These are phyloP conservation scores for Anaeromyces robustus DNA, from an alignment of 192 early-diverging fungal genomes.

Conservation along the genomic window DNA sequence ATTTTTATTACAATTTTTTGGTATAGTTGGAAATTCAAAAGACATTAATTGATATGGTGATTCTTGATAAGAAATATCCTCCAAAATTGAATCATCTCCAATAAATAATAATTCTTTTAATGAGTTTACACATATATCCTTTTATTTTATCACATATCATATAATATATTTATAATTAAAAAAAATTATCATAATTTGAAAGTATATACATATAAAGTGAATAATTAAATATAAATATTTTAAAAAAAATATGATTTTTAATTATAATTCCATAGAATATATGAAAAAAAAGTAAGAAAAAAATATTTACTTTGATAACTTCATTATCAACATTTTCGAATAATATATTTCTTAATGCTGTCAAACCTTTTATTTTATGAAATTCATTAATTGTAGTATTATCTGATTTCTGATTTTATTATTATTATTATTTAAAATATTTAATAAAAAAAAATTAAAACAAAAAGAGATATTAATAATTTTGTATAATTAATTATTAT, in stretches of 20 bases:
- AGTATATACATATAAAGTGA: too few species aligned
- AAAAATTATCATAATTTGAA: too few species aligned
- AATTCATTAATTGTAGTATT: neutral
- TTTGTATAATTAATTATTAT: too few species aligned
- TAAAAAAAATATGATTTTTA: too few species aligned
- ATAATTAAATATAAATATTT: too few species aligned
- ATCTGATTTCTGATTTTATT: neutral
- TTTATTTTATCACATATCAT: neutral
- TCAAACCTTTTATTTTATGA: neutral
- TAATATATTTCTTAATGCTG: neutral
- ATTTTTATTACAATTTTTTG: neutral
- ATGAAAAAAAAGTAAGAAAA: too few species aligned
- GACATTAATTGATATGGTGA: neutral
- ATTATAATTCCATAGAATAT: too few species aligned
- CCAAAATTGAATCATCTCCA: neutral
- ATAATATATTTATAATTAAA: too few species aligned
- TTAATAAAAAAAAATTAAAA: too few species aligned
- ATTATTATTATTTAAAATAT: too few species aligned
- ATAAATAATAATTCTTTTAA: neutral
- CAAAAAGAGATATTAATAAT: too few species aligned
- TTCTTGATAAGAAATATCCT: neutral
- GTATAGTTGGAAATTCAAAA: neutral
- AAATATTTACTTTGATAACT: neutral
- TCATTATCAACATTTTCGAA: neutral
- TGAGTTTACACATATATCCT: neutral